Evolutionary conservation across 441 rosid species (phyloP), one percentile per base, ranked within the genome.

Genomic region (Aleurites moluccanus): DNA sequence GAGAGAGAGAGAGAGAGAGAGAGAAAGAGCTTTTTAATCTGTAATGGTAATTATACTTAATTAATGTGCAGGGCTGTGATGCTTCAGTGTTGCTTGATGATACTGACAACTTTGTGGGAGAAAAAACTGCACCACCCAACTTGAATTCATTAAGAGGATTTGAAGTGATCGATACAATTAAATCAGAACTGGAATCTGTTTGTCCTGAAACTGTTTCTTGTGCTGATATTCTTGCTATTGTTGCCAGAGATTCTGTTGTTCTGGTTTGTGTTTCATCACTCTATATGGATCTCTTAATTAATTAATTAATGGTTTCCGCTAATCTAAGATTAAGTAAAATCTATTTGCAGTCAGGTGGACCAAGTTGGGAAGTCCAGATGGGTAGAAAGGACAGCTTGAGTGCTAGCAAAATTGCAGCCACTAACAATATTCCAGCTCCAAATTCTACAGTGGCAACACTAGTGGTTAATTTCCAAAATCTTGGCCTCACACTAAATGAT

Each of bases 121-220:
- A 94, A 68, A 94, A 94, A 74, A 89, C 92, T 1, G 97, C 97
- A 10, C 89, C 86, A 4, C 97, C 96, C 0, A 92, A 94, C 79
- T 75, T 92, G 75, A 94, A 91, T 63, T 94, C 98, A 2, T 82
- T 92, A 6, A 77, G 97, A 66, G 98, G 98, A 6, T 94, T 94
- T 40, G 97, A 94, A 81, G 95, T 90, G 62, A 85, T 91, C 0
- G 93, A 94, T 61, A 75, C 84, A 0, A 92, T 92, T 13, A 94
- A 94, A 77, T 84, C 90, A 15, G 85, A 85, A 59, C 79, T 94
- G 4, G 97, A 92, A 73, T 78, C 86, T 28, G 85, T 83, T 35
- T 94, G 95, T 74, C 97, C 95, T 30, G 69, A 83, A 68, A 88
- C 91, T 0, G 97, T 94, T 10, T 90, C 98, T 6, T 92, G 97